Percentiles rank a stretch among this genome's conserved stretches.
Evolutionary conservation across 2,329 filamentous ascomycete genomes (phyloP).

Genomic region (Metarhizium guizhouense): DNA sequence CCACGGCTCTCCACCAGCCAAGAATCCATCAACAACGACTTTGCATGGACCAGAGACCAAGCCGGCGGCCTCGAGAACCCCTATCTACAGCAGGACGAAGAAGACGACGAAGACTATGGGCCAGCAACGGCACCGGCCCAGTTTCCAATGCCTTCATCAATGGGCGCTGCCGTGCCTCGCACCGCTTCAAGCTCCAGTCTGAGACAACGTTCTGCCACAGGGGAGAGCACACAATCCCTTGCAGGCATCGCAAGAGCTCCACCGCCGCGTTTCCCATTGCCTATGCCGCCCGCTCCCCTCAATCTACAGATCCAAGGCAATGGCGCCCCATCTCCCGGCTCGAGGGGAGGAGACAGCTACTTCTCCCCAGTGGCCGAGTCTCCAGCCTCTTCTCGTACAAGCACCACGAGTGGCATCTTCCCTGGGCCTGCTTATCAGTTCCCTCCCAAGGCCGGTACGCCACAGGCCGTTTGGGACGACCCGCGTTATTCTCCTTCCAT

Average conservation of each 20-base stretch:
- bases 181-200: conserved; percentile 63
- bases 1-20: conserved; percentile 37
- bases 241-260: conserved; percentile 49
- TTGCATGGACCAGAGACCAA: conserved; percentile 68
- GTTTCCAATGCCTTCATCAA: conserved; percentile 21
- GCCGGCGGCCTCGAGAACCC: conserved; percentile 67
- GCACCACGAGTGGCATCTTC: conserved; percentile 68
- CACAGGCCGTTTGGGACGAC: conserved; percentile 63
- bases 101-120: conserved; percentile 49
- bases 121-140: conserved; percentile 26
- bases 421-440: conserved; percentile 51
- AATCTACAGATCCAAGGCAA: conserved; percentile 55
- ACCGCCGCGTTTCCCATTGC: conserved; percentile 64
- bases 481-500: conserved; percentile 83
- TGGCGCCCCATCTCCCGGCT: conserved; percentile 48
- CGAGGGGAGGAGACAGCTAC: conserved; percentile 69
- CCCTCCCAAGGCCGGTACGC: conserved; percentile 60
- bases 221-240: conserved; percentile 55
- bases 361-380: conserved; percentile 84
- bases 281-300: conserved; percentile 47
- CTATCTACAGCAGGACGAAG: conserved; percentile 58
- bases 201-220: conserved; percentile 66
- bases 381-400: conserved; percentile 66
- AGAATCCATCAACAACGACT: conserved; percentile 57
- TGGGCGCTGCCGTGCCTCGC: conserved; percentile 18